Evolutionary conservation across 1,284 basidiomycete genomes (phyloP).

Genomic region (Pseudozyma sp.): DNA sequence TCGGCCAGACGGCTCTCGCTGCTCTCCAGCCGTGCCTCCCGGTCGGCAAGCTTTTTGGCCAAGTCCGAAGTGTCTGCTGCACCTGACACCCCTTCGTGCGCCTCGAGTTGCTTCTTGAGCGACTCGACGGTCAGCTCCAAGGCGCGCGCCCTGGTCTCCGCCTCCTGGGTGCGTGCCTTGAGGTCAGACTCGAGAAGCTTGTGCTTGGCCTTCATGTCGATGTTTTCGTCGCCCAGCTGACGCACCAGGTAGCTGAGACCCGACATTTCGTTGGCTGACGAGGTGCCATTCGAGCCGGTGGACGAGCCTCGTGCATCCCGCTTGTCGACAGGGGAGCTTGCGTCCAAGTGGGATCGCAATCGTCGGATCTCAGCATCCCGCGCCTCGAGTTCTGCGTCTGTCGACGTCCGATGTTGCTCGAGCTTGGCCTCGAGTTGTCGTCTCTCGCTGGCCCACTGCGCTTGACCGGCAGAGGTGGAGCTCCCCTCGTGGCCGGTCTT

Average conservation of each 20-base stretch:
- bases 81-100: constrained; percentile 63
- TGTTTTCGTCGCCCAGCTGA: constrained; percentile 84
- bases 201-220: constrained; percentile 75
- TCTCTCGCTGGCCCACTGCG: constrained; percentile 53
- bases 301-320: constrained; percentile 59
- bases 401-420: background rate
- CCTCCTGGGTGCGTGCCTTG: constrained; percentile 79
- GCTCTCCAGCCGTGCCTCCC: constrained; percentile 65
- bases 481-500: constrained; percentile 31
- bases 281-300: constrained; percentile 61
- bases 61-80: constrained; percentile 61
- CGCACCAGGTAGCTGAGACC: constrained; percentile 80
- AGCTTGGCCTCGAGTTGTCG: constrained; percentile 70
- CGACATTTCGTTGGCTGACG: constrained; percentile 73
- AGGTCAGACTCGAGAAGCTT: constrained; percentile 74
- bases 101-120: constrained; percentile 73
- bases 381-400: constrained; percentile 31
- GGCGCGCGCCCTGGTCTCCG: constrained; percentile 79
- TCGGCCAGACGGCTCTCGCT: constrained; percentile 71
- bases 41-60: constrained; percentile 42
- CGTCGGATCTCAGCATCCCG: constrained; percentile 39
- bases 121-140: constrained; percentile 82
- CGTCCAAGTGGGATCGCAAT: constrained; percentile 59
- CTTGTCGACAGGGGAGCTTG: background rate
- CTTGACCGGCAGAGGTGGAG: constrained; percentile 28